These are phyloP conservation scores for Rhizopus arrhizus DNA, from an alignment of 371 early-diverging fungal species.

Conservation along the genomic window DNA sequence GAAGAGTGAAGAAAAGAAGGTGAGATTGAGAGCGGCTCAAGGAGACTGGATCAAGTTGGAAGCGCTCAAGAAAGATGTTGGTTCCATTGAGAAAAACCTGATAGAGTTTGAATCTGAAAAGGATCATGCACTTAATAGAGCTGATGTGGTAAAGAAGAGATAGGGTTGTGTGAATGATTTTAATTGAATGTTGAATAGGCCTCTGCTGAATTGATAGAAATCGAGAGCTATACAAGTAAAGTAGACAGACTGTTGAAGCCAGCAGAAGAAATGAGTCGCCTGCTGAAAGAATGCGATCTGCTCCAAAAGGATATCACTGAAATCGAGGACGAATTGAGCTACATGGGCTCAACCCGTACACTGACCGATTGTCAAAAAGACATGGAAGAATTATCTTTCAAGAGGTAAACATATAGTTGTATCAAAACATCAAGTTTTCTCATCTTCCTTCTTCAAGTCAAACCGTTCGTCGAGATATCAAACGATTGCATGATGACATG, in stretches of 20 bases:
- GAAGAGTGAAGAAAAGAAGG: constrained; percentile 23
- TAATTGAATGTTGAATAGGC: constrained; percentile 3
- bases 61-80: constrained; percentile 17
- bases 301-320: constrained; percentile 46
- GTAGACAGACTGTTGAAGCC: constrained; percentile 20
- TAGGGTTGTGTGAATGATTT: not conserved
- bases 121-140: constrained; percentile 1
- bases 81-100: constrained; percentile 1
- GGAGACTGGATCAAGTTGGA: constrained; percentile 17
- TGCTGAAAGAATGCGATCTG: constrained; percentile 39
- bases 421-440: not conserved
- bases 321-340: constrained; percentile 61
- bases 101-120: constrained; percentile 4
- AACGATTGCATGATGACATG: constrained; percentile 54
- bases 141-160: constrained; percentile 10
- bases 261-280: constrained; percentile 45
- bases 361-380: constrained; percentile 71
- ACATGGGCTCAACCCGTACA: constrained; percentile 66
- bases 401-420: constrained; percentile 36
- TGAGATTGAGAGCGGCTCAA: constrained; percentile 19
- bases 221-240: constrained; percentile 20
- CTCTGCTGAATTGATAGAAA: constrained; percentile 14
- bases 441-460: constrained; percentile 14
- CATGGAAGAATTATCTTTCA: constrained; percentile 48
- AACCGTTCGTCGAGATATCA: constrained; percentile 50